phyloP scores from a whole-genome alignment of 176 grass and related monocot genomes.

The Pharus latifolius region DNA sequence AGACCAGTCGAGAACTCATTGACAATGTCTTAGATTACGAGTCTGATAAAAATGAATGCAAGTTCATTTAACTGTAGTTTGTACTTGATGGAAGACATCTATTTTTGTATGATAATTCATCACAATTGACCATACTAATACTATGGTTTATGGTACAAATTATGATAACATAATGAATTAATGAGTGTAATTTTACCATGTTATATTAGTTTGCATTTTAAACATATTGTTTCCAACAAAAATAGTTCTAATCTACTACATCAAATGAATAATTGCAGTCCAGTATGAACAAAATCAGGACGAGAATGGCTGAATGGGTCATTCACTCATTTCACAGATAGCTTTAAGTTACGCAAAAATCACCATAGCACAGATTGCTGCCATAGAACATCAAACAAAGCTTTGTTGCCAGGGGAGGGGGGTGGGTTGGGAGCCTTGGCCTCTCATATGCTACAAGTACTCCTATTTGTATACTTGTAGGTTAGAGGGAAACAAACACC shows the following conservation, averaged over 20 bases:
- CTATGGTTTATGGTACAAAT: background rate
- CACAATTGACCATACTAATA: background rate
- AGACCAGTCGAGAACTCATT: background rate
- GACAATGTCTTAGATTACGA: background rate
- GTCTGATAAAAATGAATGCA: background rate
- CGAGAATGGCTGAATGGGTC: background rate
- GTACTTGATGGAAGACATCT: background rate
- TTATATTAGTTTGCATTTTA: background rate
- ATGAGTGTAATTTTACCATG: background rate
- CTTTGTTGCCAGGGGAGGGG: too few relatives aligned
- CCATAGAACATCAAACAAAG: background rate
- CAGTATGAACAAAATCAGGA: background rate
- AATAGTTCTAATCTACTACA: background rate
- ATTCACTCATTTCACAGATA: background rate
- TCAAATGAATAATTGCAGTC: background rate
- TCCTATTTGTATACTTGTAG: too few relatives aligned
- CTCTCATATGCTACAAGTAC: too few relatives aligned
- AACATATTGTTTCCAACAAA: background rate
- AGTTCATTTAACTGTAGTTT: slow-evolving; percentile 1
- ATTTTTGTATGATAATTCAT: background rate
- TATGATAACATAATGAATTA: background rate
- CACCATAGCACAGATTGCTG: background rate
- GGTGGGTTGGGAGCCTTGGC: too few relatives aligned
- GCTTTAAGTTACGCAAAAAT: background rate
- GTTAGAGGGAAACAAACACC: too few relatives aligned